Conservation (phyloP, 1,284 basidiomycete species). For the Microbotryum saponariae region DNA sequence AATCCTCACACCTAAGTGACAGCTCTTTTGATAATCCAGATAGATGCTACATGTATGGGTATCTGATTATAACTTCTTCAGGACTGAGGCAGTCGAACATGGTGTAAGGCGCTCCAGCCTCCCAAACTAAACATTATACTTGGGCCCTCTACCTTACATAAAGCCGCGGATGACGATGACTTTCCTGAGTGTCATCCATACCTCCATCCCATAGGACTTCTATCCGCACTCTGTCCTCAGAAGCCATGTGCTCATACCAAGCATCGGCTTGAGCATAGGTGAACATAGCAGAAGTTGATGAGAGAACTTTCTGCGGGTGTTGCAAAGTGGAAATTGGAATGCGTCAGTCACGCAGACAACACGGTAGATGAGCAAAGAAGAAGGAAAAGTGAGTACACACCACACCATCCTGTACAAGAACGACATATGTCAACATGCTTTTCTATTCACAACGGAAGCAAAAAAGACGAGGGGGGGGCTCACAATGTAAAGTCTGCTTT, state of each 20-base stretch:
- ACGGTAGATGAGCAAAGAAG: background rate
- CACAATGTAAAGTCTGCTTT: constrained; percentile 32
- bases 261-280: constrained; percentile 24
- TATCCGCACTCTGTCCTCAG: constrained; percentile 3
- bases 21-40: too few species aligned
- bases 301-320: constrained; percentile 12
- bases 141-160: too few species aligned
- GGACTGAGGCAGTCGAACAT: too few species aligned
- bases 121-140: too few species aligned
- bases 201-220: constrained; percentile 12
- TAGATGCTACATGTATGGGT: too few species aligned
- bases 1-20: too few species aligned
- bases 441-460: background rate
- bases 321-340: background rate
- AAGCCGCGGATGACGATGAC: too few species aligned
- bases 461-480: background rate
- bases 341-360: background rate
- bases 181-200: too few species aligned
- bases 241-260: constrained; percentile 26
- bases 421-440: background rate
- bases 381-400: constrained; percentile 4
- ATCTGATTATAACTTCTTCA: too few species aligned
- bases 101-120: too few species aligned
- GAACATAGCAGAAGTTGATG: constrained; percentile 13
- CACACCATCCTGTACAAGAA: constrained; percentile 17